A percentile compares a stretch with the other conserved stretches of the same genome.
These are phyloP conservation scores for Xylaria sp. DNA, from an alignment of 495 filamentous ascomycete genomes.

Conservation along the genomic window DNA sequence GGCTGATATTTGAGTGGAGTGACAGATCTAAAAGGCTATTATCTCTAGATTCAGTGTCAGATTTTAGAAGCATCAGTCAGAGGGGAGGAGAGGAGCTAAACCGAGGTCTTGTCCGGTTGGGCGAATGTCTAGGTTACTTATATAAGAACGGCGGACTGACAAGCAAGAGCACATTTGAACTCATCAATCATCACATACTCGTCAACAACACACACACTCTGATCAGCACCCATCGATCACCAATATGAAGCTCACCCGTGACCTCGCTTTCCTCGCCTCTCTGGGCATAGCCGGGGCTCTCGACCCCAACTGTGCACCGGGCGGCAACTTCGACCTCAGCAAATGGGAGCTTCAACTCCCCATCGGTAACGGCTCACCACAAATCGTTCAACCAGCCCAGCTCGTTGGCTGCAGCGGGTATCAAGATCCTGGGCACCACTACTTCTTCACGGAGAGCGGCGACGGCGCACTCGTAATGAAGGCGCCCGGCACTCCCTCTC, in stretches of 20 bases:
- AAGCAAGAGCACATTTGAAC: neutral
- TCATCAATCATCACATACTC: neutral
- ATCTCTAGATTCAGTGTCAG: constrained; percentile 2
- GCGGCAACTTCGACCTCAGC: constrained; percentile 48
- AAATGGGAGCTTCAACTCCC: constrained; percentile 48
- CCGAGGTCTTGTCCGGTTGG: neutral
- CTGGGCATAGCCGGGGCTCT: constrained; percentile 26
- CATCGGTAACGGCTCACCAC: constrained; percentile 39
- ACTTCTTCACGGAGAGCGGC: constrained; percentile 46
- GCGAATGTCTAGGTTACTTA: constrained; percentile 5
- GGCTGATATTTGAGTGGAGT: constrained; percentile 1
- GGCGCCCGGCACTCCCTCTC: constrained; percentile 38
- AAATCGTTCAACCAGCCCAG: constrained; percentile 35
- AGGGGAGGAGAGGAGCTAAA: constrained; percentile 13
- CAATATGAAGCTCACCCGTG: constrained; percentile 9
- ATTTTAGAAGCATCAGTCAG: constrained; percentile 7
- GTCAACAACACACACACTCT: neutral
- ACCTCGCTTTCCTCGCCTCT: constrained; percentile 11
- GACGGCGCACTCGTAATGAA: constrained; percentile 47
- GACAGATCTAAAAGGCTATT: constrained; percentile 17
- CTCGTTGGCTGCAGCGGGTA: constrained; percentile 47
- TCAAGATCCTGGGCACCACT: constrained; percentile 34
- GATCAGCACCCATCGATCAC: neutral
- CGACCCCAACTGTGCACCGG: constrained; percentile 44
- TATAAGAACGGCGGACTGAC: neutral